A percentile compares a stretch with the other conserved stretches of the same genome.
Evolutionary conservation across 1,139 yeast genomes (phyloP).

Genomic region (Candida mesenterica): DNA sequence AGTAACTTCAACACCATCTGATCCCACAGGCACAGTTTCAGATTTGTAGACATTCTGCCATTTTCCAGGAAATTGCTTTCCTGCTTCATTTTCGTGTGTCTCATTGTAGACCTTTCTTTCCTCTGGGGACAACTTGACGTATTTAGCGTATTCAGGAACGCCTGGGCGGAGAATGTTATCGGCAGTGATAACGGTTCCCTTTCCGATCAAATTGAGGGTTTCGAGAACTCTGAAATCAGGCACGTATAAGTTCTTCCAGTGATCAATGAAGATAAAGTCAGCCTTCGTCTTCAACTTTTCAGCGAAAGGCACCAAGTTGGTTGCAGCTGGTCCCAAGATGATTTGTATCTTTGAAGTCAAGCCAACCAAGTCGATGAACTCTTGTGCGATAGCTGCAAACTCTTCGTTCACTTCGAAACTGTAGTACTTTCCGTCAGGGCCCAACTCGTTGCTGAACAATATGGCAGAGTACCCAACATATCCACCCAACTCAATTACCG

Average conservation of each 20-base stretch:
- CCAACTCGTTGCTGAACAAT: slow-evolving; percentile 29
- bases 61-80: slow-evolving; percentile 32
- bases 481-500: slow-evolving; percentile 44
- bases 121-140: slow-evolving; percentile 39
- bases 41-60: slow-evolving; percentile 47
- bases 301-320: slow-evolving; percentile 27
- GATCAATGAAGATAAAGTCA: slow-evolving; percentile 45
- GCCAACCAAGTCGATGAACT: slow-evolving; percentile 38
- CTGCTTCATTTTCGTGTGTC: slow-evolving; percentile 25
- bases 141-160: slow-evolving; percentile 39
- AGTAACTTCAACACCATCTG: slow-evolving; percentile 36
- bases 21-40: slow-evolving; percentile 15
- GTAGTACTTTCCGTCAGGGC: slow-evolving; percentile 30
- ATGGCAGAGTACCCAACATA: slow-evolving; percentile 47
- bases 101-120: slow-evolving; percentile 31
- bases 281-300: slow-evolving; percentile 18
- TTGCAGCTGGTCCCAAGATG: slow-evolving; percentile 37
- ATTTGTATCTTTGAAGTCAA: slow-evolving; percentile 30
- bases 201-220: slow-evolving; percentile 35
- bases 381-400: slow-evolving; percentile 32
- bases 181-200: slow-evolving; percentile 42
- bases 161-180: slow-evolving; percentile 40
- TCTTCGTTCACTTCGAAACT: slow-evolving; percentile 36
- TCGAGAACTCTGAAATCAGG: slow-evolving; percentile 46
- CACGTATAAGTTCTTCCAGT: slow-evolving; percentile 36